Base-by-base conservation (phyloP, 2,329 filamentous ascomycete species). In the Ophiocordyceps unilateralis region DNA sequence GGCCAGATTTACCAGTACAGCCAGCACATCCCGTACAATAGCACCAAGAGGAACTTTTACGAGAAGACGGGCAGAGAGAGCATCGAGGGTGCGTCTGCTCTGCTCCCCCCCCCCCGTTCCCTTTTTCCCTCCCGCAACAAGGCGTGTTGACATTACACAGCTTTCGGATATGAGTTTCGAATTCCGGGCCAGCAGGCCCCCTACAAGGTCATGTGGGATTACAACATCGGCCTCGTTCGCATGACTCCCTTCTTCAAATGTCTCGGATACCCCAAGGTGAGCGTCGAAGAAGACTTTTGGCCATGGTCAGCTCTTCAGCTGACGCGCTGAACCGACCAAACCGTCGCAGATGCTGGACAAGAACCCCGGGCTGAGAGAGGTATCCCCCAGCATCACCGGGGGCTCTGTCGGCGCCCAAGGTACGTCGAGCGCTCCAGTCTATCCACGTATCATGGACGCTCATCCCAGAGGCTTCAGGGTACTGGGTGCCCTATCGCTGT, bases 211-310 rank as follows among this genome's bases (percentile, higher is more conserved):
- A 87, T 95, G 76, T 98, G 91, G 91, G 91, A 98, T 60, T 95
- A 95, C 65, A 89, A 93, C 53, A 77, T 89, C 47, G 91, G 91
- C 9, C 78, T 96, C 24, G 88, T 96, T 48, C 80, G 89, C 47
- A 93, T 93, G 61, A 95, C 88, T 2, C 83, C 87, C 23, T 84
- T 96, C 57, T 96, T 96, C 72, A 94, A 94, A 60, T 87, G 83
- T 50, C 81, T 80, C 57, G 78, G 81, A 49, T 89, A 89, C 56
- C 74, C 81, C 49, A 98, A 98, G 77, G 89, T 87, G 58, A 55
- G 43, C 17, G 17, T 20, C 9, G 9, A 20, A 5, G n/a, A 26
- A 15, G 19, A 26, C 22, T 14, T 5, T 2, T 4, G 6, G n/a
- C 21, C 26, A 15, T 14, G 2, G 8, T 21, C 32, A 23, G 39